A percentile compares a stretch with the other conserved stretches of the same genome.
Conservation (phyloP, 129 eudicot species). For the Rutidosis leptorrhynchoides region DNA sequence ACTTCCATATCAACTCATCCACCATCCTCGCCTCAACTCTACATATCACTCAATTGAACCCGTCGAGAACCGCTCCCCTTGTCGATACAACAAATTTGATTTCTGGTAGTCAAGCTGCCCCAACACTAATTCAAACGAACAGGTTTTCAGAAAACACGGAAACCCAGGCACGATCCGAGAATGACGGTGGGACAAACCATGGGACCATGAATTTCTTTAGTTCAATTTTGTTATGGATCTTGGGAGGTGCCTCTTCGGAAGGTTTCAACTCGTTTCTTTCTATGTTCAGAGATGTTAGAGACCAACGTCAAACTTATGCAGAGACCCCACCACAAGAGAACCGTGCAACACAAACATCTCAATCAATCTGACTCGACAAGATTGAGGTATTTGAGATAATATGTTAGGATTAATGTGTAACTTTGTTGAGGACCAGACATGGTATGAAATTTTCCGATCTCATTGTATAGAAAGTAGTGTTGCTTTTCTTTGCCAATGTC, state of each 20-base stretch:
- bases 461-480: neutral
- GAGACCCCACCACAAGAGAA: conserved; percentile 55
- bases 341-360: conserved; percentile 40
- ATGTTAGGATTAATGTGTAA: too few species aligned
- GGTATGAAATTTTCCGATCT: too few species aligned
- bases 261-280: conserved; percentile 64
- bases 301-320: conserved; percentile 67
- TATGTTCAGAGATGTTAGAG: conserved; percentile 69
- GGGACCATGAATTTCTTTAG: conserved; percentile 81
- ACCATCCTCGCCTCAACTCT: conserved; percentile 95
- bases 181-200: conserved; percentile 39
- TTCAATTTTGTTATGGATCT: conserved; percentile 78
- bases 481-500: neutral
- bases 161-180: conserved; percentile 38
- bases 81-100: conserved; percentile 23
- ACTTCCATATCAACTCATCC: conserved; percentile 88
- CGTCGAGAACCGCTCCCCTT: conserved; percentile 44
- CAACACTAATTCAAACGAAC: conserved; percentile 36
- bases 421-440: too few species aligned
- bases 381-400: too few species aligned
- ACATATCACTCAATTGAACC: conserved; percentile 79
- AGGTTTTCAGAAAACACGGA: conserved; percentile 35
- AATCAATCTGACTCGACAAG: conserved; percentile 16
- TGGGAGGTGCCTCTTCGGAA: conserved; percentile 93
- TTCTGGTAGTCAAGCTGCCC: conserved; percentile 30